Conservation (phyloP, 768 basidiomycete species). For the Solioccasus polychromus region DNA sequence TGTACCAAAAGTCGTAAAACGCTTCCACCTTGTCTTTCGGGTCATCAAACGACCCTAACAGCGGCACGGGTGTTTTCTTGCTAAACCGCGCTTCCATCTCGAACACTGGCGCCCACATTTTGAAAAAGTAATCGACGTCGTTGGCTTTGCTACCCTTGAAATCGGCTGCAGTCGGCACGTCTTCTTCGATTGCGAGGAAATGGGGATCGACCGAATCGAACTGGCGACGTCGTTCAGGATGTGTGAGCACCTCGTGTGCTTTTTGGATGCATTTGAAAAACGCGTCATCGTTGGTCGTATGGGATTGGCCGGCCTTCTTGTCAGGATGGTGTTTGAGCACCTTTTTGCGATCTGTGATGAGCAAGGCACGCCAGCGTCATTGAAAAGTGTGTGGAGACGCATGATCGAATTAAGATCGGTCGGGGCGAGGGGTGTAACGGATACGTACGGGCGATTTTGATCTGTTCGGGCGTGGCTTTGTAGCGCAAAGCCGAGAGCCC, state of each 20-base stretch:
- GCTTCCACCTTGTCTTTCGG: conserved; percentile 80
- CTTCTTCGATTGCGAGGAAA: conserved; percentile 70
- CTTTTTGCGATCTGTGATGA: conserved; percentile 83
- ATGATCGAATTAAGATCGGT: conserved; percentile 9
- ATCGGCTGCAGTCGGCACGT: conserved; percentile 64
- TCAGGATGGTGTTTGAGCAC: conserved; percentile 99
- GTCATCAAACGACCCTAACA: conserved; percentile 67
- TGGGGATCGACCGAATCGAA: conserved; percentile 94
- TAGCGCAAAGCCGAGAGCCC: conserved; percentile 89
- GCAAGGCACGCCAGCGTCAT: neutral
- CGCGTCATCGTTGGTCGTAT: conserved; percentile 91
- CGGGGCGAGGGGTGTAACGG: conserved; percentile 7
- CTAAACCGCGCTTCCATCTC: conserved; percentile 93
- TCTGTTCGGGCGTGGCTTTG: conserved; percentile 85
- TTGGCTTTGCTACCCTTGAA: conserved; percentile 48
- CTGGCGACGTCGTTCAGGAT: conserved; percentile 84
- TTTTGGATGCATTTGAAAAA: conserved; percentile 99
- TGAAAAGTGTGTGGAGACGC: neutral
- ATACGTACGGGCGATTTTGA: conserved; percentile 90
- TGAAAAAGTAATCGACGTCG: conserved; percentile 64
- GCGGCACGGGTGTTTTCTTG: conserved; percentile 76
- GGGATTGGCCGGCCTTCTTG: conserved; percentile 79
- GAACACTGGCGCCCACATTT: conserved; percentile 75
- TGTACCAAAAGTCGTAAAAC: conserved; percentile 99
- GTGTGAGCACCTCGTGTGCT: conserved; percentile 89